Evolutionary conservation across 169 alveolate species (phyloP).

Genomic region (Babesia ovis): DNA sequence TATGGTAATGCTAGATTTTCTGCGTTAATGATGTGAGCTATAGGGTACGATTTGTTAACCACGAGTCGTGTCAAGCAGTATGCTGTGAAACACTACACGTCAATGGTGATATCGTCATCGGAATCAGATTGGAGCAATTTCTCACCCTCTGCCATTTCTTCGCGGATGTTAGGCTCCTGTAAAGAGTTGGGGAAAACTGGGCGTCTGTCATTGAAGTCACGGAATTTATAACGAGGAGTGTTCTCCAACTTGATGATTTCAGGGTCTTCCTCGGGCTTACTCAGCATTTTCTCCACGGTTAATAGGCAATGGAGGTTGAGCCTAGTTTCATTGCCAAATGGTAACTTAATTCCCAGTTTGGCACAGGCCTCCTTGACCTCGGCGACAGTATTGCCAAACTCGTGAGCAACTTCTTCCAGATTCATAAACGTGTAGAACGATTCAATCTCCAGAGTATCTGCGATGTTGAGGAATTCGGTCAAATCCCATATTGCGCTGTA

Average conservation of each 20-base stretch:
- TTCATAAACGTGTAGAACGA: constrained; percentile 35
- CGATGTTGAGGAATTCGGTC: constrained; percentile 54
- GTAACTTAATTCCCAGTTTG: constrained; percentile 34
- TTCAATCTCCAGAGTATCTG: constrained; percentile 52
- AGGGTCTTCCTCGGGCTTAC: constrained; percentile 2
- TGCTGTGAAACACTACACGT: too few relatives aligned
- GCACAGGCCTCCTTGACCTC: constrained; percentile 38
- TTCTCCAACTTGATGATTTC: constrained; percentile 4
- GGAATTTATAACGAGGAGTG: background rate
- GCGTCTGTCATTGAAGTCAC: constrained; percentile 9
- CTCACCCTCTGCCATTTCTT: background rate
- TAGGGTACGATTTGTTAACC: too few relatives aligned
- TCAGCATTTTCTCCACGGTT: constrained; percentile 24
- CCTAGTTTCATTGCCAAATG: constrained; percentile 42
- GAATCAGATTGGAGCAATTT: background rate
- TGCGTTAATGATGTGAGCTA: too few relatives aligned
- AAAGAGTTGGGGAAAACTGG: constrained; percentile 34
- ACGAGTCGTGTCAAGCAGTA: too few relatives aligned
- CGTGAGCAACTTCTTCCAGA: constrained; percentile 18
- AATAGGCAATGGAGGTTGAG: constrained; percentile 48
- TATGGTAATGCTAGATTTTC: too few relatives aligned
- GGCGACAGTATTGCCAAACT: constrained; percentile 8
- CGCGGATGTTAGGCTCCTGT: background rate
- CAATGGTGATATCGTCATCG: background rate
- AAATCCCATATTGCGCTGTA: constrained; percentile 69